Base-by-base conservation (phyloP, 208 protist species). In the Crithidia bombi region DNA sequence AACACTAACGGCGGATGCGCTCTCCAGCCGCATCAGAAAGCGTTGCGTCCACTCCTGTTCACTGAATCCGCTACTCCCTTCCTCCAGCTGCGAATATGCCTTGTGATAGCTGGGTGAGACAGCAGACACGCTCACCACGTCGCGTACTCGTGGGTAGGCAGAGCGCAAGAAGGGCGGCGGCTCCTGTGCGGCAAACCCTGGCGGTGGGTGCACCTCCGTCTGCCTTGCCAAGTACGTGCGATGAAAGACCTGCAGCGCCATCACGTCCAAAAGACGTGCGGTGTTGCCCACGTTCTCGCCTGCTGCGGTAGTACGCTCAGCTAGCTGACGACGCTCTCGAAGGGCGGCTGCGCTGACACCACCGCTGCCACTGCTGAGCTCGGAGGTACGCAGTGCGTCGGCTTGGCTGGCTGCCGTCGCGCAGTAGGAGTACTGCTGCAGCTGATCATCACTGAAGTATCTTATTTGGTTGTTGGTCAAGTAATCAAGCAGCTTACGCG, bases 401-500 rank as follows among this genome's bases (percentile, higher is more conserved):
- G 69, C 73, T 17, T 66, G 47, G 35, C 87, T 93, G 19, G 73
- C 85, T 1, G 84, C 79, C 17, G 82, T 61, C 25, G 77, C 79
- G 61, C 86, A 92, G 15, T 32, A 50, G 10, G 82, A 79, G 62
- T 83, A 94, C 51, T 54, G 65, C 30, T 65, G 46, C 35, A 96
- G 67, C 72, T 96, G 91, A 0, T 52, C 21, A 15, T 73, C 65
- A 12, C 38, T 39, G 64, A 96, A 94, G 76, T 92, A 96, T 35
- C 61, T 39, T 10, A 70, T 65, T 63, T 92, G 78, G 41, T 93
- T 95, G 78, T 94, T 90, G 39, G 71, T 71, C 14, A 96, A 17
- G 74, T 96, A 96, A 32, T 78, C 81, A 5, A 94, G 61, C 17
- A 93, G 57, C 65, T 88, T 88, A 12, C 77, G 69, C 5, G 91